Evolutionary conservation across 139 green algal genomes (phyloP).

Genomic region (Chlorella sp.): DNA sequence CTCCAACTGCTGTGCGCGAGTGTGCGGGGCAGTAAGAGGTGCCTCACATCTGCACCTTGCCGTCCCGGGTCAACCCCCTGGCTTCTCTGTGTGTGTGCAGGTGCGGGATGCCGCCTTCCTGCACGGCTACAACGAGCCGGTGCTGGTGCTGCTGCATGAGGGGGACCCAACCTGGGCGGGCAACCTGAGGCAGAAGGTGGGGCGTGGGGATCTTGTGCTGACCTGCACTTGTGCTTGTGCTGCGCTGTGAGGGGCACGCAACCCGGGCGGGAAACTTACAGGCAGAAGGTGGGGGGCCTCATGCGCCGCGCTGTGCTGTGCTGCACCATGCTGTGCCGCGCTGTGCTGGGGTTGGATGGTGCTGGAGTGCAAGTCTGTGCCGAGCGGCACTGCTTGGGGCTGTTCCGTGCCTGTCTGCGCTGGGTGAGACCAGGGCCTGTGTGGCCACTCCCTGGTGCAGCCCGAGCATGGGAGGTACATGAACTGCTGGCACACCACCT

Average conservation of each 20-base stretch:
- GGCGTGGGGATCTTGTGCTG: background rate
- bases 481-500: too few relatives aligned
- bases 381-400: too few relatives aligned
- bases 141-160: conserved; percentile 91
- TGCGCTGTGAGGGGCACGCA: background rate
- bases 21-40: too few relatives aligned
- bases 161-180: conserved; percentile 84
- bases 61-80: too few relatives aligned
- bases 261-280: too few relatives aligned
- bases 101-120: conserved; percentile 85
- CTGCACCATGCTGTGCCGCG: too few relatives aligned
- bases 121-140: conserved; percentile 90
- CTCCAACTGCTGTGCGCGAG: too few relatives aligned
- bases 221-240: background rate
- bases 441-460: background rate
- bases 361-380: too few relatives aligned
- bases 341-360: background rate
- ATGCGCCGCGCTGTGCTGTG: background rate
- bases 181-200: conserved; percentile 50
- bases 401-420: too few relatives aligned
- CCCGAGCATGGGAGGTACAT: too few relatives aligned
- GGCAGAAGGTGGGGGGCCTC: background rate
- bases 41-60: background rate
- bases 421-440: background rate
- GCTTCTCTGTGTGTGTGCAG: conserved; percentile 13